Evolutionary conservation across 495 filamentous ascomycete species (phyloP), one percentile per base, ranked within the genome.

Genomic region (Podospora sp.): DNA sequence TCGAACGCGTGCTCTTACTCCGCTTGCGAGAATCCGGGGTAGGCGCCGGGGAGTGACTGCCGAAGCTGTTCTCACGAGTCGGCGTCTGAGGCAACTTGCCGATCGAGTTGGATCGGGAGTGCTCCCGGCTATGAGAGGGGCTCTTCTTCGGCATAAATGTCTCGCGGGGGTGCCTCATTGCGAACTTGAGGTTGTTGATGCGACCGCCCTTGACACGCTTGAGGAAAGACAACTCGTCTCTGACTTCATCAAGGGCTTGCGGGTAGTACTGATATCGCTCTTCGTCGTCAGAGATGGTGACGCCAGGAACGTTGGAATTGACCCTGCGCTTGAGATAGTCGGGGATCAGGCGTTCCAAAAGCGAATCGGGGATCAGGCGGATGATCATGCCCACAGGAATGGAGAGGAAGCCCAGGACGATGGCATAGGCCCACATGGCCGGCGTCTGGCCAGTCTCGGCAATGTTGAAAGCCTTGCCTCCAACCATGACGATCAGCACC

Each of bases 181-280:
- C 91, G 77, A 96, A 96, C 72, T 89, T 91, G 68, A 98, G 84
- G 68, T 92, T 88, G 76, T 90, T 93, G 57, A 99, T 79, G 65
- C 95, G 92, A 29, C 96, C 96, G 68, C 95, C 96, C 72, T 93
- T 94, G 68, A 97, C 84, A 68, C 85, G 92, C 82, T 93, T 97
- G 74, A 99, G 84, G 81, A 96, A 97, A 46, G 86, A 86, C 55
- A 96, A 84, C 71, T 96, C 90, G 70, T 94, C 90, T 27, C 88
- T 82, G 66, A 96, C 90, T 50, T 92, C 91, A 81, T 88, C 76
- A 84, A 88, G 73, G 70, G 90, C 80, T 84, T 91, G 78, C 82
- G 87, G 84, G 88, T 82, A 96, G 88, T 77, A 90, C 80, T 74
- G 75, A 76, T 86, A 92, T 14, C 79, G 81, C 68, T 87, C 85